Conservation (phyloP, 768 basidiomycete species). For the Rhizopogon sp. region DNA sequence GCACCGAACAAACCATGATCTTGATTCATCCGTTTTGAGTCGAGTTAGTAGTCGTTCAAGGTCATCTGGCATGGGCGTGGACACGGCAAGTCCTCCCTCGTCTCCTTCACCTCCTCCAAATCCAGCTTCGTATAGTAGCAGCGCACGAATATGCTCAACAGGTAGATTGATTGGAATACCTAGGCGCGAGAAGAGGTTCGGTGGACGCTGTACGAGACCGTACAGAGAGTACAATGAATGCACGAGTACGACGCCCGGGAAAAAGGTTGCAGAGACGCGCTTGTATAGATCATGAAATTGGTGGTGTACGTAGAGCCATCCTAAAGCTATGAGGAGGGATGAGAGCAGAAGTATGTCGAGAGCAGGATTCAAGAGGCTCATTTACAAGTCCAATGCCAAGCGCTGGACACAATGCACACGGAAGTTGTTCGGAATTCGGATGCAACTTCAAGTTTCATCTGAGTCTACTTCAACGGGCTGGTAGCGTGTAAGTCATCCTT, state of each 20-base stretch:
- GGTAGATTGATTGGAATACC: conserved; percentile 50
- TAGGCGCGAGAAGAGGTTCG: conserved; percentile 59
- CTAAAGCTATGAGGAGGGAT: conserved; percentile 8
- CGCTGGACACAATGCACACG: not conserved
- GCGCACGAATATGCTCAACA: conserved; percentile 44
- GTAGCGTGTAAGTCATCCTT: no score
- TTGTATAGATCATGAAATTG: conserved; percentile 7
- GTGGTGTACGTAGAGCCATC: conserved; percentile 8
- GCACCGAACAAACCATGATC: conserved; percentile 56
- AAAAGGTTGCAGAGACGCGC: conserved; percentile 10
- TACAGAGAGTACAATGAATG: conserved; percentile 51
- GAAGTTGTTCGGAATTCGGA: not conserved
- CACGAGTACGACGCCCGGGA: conserved; percentile 37
- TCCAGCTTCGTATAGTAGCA: conserved; percentile 39
- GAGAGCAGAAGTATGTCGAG: not conserved
- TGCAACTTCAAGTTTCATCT: not conserved
- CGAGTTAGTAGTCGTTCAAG: conserved; percentile 50
- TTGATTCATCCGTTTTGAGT: conserved; percentile 51
- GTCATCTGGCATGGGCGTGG: conserved; percentile 34
- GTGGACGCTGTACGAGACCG: conserved; percentile 42
- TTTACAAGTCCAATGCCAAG: not conserved
- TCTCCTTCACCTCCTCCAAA: conserved; percentile 20
- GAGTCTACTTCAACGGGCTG: no score
- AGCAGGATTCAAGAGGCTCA: not conserved
- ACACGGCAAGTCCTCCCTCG: conserved; percentile 6